phyloP scores from a whole-genome alignment of 306 rosid genomes.

The Medicago truncatula region MtrunA17r5.0-ANR NC_053049.1:13830501-13831000 shows the following conservation, averaged over 20 bases:
- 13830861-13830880: constrained; percentile 68
- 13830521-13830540: constrained; percentile 57
- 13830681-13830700: constrained; percentile 42
- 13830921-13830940: constrained; percentile 59
- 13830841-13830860: constrained; percentile 61
- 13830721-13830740: constrained; percentile 36
- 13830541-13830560: constrained; percentile 65
- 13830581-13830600: constrained; percentile 62
- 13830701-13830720: constrained; percentile 57
- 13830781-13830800: constrained; percentile 62
- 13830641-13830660: constrained; percentile 49
- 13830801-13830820: constrained; percentile 47
- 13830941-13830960: constrained; percentile 44
- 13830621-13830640: constrained; percentile 56
- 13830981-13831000: neutral
- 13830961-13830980: neutral
- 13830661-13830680: constrained; percentile 42
- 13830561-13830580: constrained; percentile 68
- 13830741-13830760: constrained; percentile 64
- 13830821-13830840: constrained; percentile 57
- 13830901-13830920: constrained; percentile 64
- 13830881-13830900: constrained; percentile 74
- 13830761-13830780: constrained; percentile 59
- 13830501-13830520: constrained; percentile 57
- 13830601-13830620: constrained; percentile 77